Conservation (phyloP, 306 rosid species). For the Glycyrrhiza uralensis region DNA sequence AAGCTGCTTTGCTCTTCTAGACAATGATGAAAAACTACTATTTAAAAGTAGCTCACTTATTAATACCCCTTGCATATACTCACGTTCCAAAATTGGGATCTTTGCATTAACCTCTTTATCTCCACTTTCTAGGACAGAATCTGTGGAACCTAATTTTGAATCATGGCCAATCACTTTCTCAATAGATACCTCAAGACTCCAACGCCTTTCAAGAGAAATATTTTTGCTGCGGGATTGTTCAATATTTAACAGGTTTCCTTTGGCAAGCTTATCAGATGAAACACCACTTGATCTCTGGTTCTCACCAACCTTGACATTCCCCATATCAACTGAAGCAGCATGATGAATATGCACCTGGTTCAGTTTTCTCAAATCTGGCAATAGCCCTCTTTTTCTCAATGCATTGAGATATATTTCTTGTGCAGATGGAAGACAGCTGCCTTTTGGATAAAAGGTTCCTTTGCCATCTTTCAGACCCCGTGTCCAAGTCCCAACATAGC, state of each 20-base stretch:
- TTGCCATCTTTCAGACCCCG: constrained; percentile 92
- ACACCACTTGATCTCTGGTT: constrained; percentile 52
- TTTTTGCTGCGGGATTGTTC: constrained; percentile 75
- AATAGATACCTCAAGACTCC: constrained; percentile 97
- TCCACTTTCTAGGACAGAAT: constrained; percentile 41
- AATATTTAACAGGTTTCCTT: constrained; percentile 68
- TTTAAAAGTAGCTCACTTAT: constrained; percentile 82
- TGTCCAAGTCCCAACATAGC: constrained; percentile 98
- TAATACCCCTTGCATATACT: constrained; percentile 97
- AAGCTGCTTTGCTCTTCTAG: constrained; percentile 67
- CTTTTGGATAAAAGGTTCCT: constrained; percentile 89
- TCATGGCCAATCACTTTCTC: constrained; percentile 80
- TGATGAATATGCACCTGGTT: constrained; percentile 79
- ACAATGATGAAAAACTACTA: constrained; percentile 56
- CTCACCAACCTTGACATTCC: constrained; percentile 53
- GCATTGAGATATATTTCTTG: constrained; percentile 91
- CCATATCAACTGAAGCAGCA: constrained; percentile 70
- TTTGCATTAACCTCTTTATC: constrained; percentile 45
- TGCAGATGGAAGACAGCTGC: constrained; percentile 77
- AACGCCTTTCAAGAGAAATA: constrained; percentile 89
- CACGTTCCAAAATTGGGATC: constrained; percentile 82
- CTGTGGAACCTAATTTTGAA: constrained; percentile 46
- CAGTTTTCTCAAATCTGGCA: constrained; percentile 83
- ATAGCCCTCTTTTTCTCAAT: constrained; percentile 85
- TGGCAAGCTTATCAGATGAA: constrained; percentile 58